Evolutionary conservation across 805 yeast genomes (phyloP), one percentile per base, ranked within the genome.

Genomic region (Candida hungchunana): DNA sequence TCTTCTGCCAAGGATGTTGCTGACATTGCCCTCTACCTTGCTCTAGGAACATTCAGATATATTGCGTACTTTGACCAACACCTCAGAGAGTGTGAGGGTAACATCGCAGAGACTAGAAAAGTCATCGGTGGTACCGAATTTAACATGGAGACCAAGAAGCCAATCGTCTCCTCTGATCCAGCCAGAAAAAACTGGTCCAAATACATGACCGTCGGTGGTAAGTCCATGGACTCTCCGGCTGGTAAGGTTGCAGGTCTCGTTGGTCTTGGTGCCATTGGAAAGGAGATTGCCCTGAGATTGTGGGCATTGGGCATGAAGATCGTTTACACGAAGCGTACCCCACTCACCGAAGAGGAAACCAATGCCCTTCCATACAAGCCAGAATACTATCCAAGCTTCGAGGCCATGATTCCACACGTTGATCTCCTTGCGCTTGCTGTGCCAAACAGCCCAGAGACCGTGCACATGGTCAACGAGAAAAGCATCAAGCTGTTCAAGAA

Each of bases 251-350:
- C 68, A 1, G 73, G 79, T 6, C 67, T 83, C 24, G 73, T 81
- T 3, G 93, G 93, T 0, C 79, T 83, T 51, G 93, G 94, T 2
- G 65, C 75, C 26, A 83, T 83, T 46, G 93, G 93, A 4, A 69
- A 69, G 52, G 66, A 67, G 19, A 73, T 81, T 34, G 90, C 78
- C 7, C 55, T 58, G 34, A 68, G 79, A 47, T 63, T 84, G 40
- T 32, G 62, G 31, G 60, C 59, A n/a, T 53, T 83, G 16, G 86
- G 84, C 9, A 77, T 82, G 82, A 59, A 71, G 15, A 65, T 83
- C 24, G 69, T 69, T 39, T 82, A 82, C 47, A 66, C 74, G 40
- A 81, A 79, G 44, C 65, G 88, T 44, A 62, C 63, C 0, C 57
- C 62, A 27, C 56, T 75, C 36, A 35, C 67, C 0, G 50, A 43